Percentiles rank a stretch among this genome's conserved stretches.
These are phyloP conservation scores for Rhizopus arrhizus DNA, from an alignment of 371 early-diverging fungal genomes.

Conservation along the genomic window DNA sequence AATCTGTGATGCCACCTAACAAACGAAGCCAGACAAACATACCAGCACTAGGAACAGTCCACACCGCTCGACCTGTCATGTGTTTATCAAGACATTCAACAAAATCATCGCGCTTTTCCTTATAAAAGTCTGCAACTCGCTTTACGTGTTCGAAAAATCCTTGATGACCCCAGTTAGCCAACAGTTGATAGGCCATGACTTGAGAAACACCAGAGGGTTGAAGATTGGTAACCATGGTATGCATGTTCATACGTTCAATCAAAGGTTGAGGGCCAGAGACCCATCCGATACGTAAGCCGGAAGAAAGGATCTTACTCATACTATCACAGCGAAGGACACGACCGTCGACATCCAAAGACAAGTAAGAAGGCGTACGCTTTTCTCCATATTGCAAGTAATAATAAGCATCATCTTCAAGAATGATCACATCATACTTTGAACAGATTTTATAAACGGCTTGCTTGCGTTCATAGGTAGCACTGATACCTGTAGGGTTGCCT, in stretches of 20 bases:
- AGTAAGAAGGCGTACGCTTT: constrained; percentile 61
- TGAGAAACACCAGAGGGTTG: constrained; percentile 80
- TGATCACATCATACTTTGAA: constrained; percentile 61
- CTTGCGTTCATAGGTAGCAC: constrained; percentile 64
- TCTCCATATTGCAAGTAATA: constrained; percentile 64
- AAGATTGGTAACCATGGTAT: constrained; percentile 71
- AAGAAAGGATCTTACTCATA: constrained; percentile 78
- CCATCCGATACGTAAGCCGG: constrained; percentile 81
- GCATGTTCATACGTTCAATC: constrained; percentile 71
- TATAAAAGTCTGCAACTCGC: constrained; percentile 63
- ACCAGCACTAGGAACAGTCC: constrained; percentile 68
- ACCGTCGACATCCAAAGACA: constrained; percentile 78
- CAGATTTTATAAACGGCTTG: constrained; percentile 64
- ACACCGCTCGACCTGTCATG: constrained; percentile 67
- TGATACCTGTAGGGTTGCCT: constrained; percentile 77
- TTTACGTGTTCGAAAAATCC: constrained; percentile 72
- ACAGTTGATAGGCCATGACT: constrained; percentile 59
- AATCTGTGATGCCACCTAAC: constrained; percentile 63
- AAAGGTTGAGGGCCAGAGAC: constrained; percentile 71
- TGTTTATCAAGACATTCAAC: constrained; percentile 56
- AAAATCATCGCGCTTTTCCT: constrained; percentile 66
- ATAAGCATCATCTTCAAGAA: constrained; percentile 83
- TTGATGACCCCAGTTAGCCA: constrained; percentile 62
- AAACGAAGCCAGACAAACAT: constrained; percentile 88
- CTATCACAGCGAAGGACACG: constrained; percentile 86